phyloP scores from a whole-genome alignment of 176 grass and related monocot species.

The Themeda triandra region DNA sequence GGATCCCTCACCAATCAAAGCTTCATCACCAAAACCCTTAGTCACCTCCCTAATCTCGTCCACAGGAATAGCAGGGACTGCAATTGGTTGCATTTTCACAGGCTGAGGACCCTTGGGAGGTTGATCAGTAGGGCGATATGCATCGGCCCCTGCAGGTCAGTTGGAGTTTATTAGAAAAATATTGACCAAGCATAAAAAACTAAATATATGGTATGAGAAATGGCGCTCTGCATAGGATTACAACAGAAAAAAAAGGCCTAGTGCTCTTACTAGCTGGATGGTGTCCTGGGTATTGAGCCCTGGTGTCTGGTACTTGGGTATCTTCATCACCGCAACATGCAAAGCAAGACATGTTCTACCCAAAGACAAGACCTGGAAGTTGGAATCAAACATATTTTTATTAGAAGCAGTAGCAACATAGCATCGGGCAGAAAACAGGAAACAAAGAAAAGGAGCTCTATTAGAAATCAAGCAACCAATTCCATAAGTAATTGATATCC shows the following conservation, averaged over 20 bases:
- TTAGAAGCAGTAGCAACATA: constrained; percentile 15
- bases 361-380: constrained; percentile 22
- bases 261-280: constrained; percentile 56
- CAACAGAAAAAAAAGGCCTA: neutral
- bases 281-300: constrained; percentile 35
- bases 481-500: neutral
- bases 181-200: neutral
- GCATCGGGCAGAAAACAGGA: neutral
- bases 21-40: constrained; percentile 74
- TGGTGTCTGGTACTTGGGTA: constrained; percentile 47
- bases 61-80: constrained; percentile 59
- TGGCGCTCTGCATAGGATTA: neutral
- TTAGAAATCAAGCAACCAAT: neutral
- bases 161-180: neutral
- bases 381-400: neutral
- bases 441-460: neutral
- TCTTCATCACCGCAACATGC: constrained; percentile 55
- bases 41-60: constrained; percentile 84
- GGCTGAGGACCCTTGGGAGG: constrained; percentile 58
- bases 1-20: constrained; percentile 84
- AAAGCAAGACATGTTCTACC: constrained; percentile 58
- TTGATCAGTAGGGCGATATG: constrained; percentile 55
- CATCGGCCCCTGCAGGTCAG: constrained; percentile 46
- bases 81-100: constrained; percentile 75
- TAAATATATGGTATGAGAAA: constrained; percentile 8